Evolutionary conservation across 495 filamentous ascomycete species (phyloP), one percentile per base, ranked within the genome.

Genomic region (Amphirosellinia nigrospora): DNA sequence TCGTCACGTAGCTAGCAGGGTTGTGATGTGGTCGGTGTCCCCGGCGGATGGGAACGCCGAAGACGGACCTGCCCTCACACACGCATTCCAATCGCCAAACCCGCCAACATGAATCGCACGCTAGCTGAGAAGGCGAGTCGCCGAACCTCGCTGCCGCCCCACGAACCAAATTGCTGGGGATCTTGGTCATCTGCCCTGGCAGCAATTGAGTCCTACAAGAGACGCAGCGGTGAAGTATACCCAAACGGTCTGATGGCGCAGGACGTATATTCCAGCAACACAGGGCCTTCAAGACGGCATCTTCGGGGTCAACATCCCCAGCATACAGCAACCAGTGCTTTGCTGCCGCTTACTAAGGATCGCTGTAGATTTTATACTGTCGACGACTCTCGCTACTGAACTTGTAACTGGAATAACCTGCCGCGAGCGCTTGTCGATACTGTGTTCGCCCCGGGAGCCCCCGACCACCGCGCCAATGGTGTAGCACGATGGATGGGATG

Each of bases 11-110:
- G 10, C 9, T 41, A 19, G 58, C 32, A 23, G 36, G 58, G 36
- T 13, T 60, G 11, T n/a, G 36, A 38, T 41, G 21, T 19, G 21
- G 58, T 39, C 36, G 21, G 36, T 63, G 9, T 63, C 11, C 39
- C 23, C 60, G 39, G 39, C 21, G 26, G 36, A 6, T 19, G 10
- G 41, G 55, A 43, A 16, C 52, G 66, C 66, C 66, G 66, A 68
- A 21, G 61, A 61, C 66, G 66, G 66, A 68, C 55, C 52, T 26
- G 6, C 46, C 41, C 43, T 63, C 41, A 21, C 65, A 11, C 23
- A 48, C 62, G 19, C 32, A 43, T 28, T 38, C 36, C 36, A 63
- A n/a, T 23, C 46, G 32, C 50, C 36, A 41, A 34, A 15, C 34
- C 34, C 16, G 23, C 32, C 34, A 28, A 45, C 65, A 48, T 59